These are phyloP conservation scores for Aristolochia californica DNA, from an alignment of 164 flowering plant genomes.

Conservation along the genomic window DNA sequence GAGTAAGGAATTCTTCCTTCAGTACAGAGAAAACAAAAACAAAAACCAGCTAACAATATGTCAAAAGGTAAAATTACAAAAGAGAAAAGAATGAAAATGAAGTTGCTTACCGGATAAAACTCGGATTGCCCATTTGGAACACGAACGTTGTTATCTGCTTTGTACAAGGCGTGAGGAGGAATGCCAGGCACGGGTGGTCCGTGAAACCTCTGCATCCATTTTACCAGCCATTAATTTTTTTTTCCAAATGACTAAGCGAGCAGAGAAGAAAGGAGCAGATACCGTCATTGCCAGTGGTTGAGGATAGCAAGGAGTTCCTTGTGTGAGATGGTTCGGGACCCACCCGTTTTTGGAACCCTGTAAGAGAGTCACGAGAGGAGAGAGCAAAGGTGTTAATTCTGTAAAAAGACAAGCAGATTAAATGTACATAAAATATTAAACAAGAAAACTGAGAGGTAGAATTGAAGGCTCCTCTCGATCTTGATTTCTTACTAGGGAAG, in stretches of 20 bases:
- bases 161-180: conserved; percentile 50
- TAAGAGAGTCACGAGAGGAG: neutral
- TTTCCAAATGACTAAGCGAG: neutral
- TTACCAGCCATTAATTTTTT: neutral
- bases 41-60: no score
- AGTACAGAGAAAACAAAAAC: no score
- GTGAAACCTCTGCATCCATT: conserved; percentile 40
- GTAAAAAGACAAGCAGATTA: no score
- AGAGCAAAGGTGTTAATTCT: neutral
- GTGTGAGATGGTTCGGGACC: conserved; percentile 42
- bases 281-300: conserved; percentile 36
- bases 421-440: no score
- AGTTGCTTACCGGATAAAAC: conserved; percentile 9
- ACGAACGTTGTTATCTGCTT: conserved; percentile 28
- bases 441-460: no score
- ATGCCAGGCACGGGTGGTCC: conserved; percentile 43
- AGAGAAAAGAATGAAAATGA: no score
- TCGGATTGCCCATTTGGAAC: conserved; percentile 21
- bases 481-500: no score
- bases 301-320: conserved; percentile 55
- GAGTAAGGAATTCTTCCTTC: no score
- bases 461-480: no score
- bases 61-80: no score
- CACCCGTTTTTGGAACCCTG: conserved; percentile 1
- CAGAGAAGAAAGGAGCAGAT: conserved; percentile 5